Evolutionary conservation across 345 rosid genomes (phyloP).

Genomic region (Arabidopsis arenosa): DNA sequence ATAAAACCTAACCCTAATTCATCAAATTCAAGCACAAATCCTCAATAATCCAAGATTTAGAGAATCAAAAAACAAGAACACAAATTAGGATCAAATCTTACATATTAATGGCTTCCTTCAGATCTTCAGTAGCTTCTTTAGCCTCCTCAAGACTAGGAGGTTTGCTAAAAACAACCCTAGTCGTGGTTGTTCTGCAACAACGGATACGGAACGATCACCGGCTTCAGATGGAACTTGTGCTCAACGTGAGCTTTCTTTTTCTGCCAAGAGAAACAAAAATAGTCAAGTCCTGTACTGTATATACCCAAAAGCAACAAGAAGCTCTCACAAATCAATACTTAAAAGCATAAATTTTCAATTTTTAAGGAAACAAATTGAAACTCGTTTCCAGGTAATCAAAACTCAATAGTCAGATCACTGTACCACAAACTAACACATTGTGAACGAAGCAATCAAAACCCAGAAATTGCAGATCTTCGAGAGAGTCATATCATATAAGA

Average conservation of each 20-base stretch:
- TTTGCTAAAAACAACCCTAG: slow-evolving; percentile 65
- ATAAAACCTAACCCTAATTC: neutral
- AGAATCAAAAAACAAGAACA: neutral
- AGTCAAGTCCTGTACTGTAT: slow-evolving; percentile 4
- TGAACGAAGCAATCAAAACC: slow-evolving; percentile 19
- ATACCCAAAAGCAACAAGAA: slow-evolving; percentile 4
- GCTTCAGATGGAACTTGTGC: slow-evolving; percentile 42
- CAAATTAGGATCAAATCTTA: slow-evolving; percentile 26
- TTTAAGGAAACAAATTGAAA: neutral
- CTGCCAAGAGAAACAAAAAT: slow-evolving; percentile 43
- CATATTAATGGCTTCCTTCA: slow-evolving; percentile 65
- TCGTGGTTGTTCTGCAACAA: slow-evolving; percentile 41
- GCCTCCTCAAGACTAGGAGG: slow-evolving; percentile 68
- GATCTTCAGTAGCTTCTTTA: slow-evolving; percentile 63
- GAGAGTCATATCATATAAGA: neutral
- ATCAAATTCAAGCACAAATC: no score
- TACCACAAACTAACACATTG: neutral
- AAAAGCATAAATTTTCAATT: neutral
- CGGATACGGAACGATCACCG: slow-evolving; percentile 35
- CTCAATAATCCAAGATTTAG: no score
- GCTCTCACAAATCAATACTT: slow-evolving; percentile 9
- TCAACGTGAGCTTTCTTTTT: slow-evolving; percentile 39
- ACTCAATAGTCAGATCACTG: neutral
- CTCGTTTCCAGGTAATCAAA: neutral
- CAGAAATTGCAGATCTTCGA: neutral